Evolutionary conservation across 257 asterid species (phyloP).

Genomic region (Forsythia viridissima): DNA sequence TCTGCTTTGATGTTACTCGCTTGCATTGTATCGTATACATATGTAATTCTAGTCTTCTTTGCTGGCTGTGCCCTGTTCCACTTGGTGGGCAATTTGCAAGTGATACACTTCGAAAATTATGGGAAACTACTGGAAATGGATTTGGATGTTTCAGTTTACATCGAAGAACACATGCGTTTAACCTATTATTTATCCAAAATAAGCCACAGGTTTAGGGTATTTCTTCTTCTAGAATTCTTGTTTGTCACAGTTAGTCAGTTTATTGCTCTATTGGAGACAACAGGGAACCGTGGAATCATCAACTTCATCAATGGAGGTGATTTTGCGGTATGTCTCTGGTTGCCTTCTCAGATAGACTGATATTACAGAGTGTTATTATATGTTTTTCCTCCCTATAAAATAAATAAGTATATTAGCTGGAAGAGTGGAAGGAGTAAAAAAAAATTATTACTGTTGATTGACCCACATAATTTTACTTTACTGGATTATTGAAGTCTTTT

Average conservation of each 20-base stretch:
- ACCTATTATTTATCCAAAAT: conserved; percentile 65
- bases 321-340: conserved; percentile 59
- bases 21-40: conserved; percentile 70
- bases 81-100: conserved; percentile 77
- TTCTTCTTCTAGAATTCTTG: conserved; percentile 76
- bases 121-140: conserved; percentile 73
- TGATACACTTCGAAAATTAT: conserved; percentile 71
- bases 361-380: neutral
- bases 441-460: neutral
- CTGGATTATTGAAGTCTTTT: neutral
- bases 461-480: neutral
- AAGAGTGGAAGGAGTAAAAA: neutral
- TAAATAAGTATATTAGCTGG: neutral
- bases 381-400: neutral
- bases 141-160: conserved; percentile 70
- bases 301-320: conserved; percentile 80
- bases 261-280: conserved; percentile 63
- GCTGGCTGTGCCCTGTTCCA: conserved; percentile 69
- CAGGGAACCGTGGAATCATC: conserved; percentile 64
- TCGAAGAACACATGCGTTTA: conserved; percentile 76
- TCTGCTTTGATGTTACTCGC: conserved; percentile 41
- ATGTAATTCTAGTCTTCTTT: conserved; percentile 63
- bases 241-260: conserved; percentile 68
- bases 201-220: conserved; percentile 78
- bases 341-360: neutral